Evolutionary conservation across 768 basidiomycete genomes (phyloP), one percentile per base, ranked within the genome.

Genomic region (Vararia minispora): DNA sequence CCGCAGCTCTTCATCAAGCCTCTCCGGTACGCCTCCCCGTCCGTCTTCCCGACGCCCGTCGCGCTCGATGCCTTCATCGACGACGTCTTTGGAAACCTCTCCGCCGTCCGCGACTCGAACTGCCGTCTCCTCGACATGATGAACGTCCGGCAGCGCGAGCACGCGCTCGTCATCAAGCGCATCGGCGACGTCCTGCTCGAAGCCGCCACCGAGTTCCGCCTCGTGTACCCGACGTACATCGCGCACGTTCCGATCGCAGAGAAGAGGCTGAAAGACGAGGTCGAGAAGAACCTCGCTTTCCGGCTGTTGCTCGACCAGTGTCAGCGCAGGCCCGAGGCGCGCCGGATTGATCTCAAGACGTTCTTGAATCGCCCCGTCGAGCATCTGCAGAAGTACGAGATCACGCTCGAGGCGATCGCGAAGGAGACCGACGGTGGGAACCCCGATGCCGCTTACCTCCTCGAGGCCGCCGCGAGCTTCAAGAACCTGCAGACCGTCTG

Each of bases 111-210:
- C 13, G 82, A 85, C 54, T 81, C 84, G 52, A 88, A 84, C 50
- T 69, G 76, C 22, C 70, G 77, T 9, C 66, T 95, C n/a, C 68
- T 97, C 12, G 87, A 92, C 51, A 74, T 83, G 3, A 72, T 97
- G 61, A 76, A 80, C 48, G 80, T 89, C 28, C 76, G 90, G 22
- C 89, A 97, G 54, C 60, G 68, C 26, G 90, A 95, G 53, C 81
- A 91, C 44, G 73, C 71, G 0, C 81, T 84, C 0, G 71, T 95
- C 37, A 86, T 98, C 25, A 71, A 77, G 44, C 69, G 72, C 28
- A 84, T 97, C 17, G 92, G 94, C 0, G 90, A 94, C 52, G 74
- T 95, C 33, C 88, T 94, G 55, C 64, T 95, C 27, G 74, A 80
- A 20, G 81, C 84, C 5, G 91, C 90, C 1, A 74, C 84, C 5